These are phyloP conservation scores for Crithidia acanthocephali DNA, from an alignment of 208 protist genomes.

Conservation along the genomic window DNA sequence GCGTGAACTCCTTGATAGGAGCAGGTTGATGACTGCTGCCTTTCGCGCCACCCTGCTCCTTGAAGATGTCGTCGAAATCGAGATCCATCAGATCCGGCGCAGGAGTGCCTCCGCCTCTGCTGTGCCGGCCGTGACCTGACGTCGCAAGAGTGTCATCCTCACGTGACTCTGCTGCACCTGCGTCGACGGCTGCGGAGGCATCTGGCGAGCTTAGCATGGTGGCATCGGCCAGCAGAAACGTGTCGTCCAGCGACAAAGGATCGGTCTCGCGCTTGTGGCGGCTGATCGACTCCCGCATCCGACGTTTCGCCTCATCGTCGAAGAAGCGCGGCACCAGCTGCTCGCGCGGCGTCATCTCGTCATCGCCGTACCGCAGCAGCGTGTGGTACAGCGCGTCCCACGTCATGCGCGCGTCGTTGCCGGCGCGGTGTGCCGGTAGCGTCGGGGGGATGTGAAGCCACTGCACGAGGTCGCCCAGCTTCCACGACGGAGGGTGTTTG, in stretches of 20 bases:
- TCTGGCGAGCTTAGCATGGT: background rate
- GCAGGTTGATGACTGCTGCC: background rate
- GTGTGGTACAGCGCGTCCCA: constrained; percentile 92
- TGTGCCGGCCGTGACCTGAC: background rate
- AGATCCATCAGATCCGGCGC: constrained; percentile 53
- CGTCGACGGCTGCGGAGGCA: background rate
- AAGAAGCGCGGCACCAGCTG: constrained; percentile 91
- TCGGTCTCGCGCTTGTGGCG: background rate
- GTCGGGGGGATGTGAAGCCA: constrained; percentile 85
- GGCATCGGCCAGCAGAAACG: constrained; percentile 37
- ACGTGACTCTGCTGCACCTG: background rate
- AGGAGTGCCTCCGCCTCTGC: background rate
- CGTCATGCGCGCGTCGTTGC: constrained; percentile 91
- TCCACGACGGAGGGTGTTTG: constrained; percentile 89
- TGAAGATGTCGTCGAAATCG: constrained; percentile 85
- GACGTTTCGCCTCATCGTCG: constrained; percentile 74
- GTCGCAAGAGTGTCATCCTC: background rate
- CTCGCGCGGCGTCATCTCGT: constrained; percentile 84
- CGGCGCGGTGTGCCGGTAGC: constrained; percentile 79
- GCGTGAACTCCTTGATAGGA: constrained; percentile 37
- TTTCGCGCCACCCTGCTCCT: background rate
- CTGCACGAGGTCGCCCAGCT: constrained; percentile 75
- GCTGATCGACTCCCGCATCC: constrained; percentile 45
- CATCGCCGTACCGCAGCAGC: constrained; percentile 87
- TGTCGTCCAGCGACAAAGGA: constrained; percentile 9